Evolutionary conservation across 352 stramenopile species (phyloP), one percentile per base, ranked within the genome.

Genomic region (Plasmopara halstedii): DNA sequence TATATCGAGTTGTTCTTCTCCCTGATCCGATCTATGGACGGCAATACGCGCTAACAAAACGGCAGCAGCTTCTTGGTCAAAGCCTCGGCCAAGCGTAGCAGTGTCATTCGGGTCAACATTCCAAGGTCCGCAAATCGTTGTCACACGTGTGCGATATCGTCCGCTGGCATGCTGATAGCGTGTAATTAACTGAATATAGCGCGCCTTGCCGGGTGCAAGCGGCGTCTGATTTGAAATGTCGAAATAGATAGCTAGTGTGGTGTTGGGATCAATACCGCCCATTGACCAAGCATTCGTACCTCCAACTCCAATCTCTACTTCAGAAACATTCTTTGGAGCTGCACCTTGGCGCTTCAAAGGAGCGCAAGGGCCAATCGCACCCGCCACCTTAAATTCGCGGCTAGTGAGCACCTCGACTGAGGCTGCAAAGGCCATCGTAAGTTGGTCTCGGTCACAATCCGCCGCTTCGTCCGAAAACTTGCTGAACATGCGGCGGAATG

Each of bases 231-330:
- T 93, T 13, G 85, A 88, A 49, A 99, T 85, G 60, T 99, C 97
- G 75, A 99, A 99, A 73, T 99, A 99, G 46, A 99, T 73, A 43
- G 96, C 97, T 35, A 99, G 62, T 1, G 96, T 99, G n/a, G 95
- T 98, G 40, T 93, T 86, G 17, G 96, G 96, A 60, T 99, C 96
- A 38, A 99, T 82, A 31, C 95, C 96, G 29, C 96, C 96, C 63
- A 99, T 85, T 53, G 87, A 95, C 97, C 97, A 99, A 36, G 71
- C 69, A 53, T 94, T 92, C 14, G 79, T 91, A 29, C 77, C 78
- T n/a, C 76, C 78, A 14, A 95, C 70, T 35, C 97, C 96, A 38
- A 99, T 96, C 65, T 98, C 91, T 26, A 97, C 86, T 54, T 99
- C 96, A 23, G 89, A 95, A 17, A 99, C 96, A 65, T 97, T 94